Evolutionary conservation across 2,329 filamentous ascomycete species (phyloP).

Genomic region (Colletotrichum caudatum): DNA sequence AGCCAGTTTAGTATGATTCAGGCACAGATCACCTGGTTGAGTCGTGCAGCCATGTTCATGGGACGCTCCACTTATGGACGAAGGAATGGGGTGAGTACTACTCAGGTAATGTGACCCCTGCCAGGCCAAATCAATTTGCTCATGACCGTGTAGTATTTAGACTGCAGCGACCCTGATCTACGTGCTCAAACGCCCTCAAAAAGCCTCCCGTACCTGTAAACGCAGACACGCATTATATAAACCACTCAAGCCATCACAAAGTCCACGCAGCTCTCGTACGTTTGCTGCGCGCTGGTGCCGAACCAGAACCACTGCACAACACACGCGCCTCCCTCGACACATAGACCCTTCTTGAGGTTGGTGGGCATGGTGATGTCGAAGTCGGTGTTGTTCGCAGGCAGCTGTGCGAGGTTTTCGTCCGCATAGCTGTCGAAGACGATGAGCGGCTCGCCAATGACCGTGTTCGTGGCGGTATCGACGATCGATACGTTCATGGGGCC

Average conservation of each 20-base stretch:
- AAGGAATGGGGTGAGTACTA: too few relatives aligned
- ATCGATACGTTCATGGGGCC: slow-evolving; percentile 68
- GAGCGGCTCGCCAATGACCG: slow-evolving; percentile 63
- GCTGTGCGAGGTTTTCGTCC: slow-evolving; percentile 52
- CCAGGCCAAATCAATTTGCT: too few relatives aligned
- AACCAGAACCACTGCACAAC: slow-evolving; percentile 62
- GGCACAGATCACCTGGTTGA: background rate
- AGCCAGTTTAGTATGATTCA: too few relatives aligned
- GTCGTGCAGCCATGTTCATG: background rate
- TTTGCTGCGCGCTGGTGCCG: slow-evolving; percentile 52
- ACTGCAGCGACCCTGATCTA: slow-evolving; percentile 20
- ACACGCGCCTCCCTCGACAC: slow-evolving; percentile 49
- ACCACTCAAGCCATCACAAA: slow-evolving; percentile 44
- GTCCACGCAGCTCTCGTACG: slow-evolving; percentile 55
- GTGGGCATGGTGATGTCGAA: slow-evolving; percentile 57
- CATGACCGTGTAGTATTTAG: background rate
- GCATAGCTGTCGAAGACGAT: slow-evolving; percentile 69
- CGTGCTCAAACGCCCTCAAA: slow-evolving; percentile 6
- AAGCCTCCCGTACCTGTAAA: slow-evolving; percentile 3
- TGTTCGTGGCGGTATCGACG: slow-evolving; percentile 65
- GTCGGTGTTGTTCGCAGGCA: slow-evolving; percentile 57
- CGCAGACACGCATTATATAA: background rate
- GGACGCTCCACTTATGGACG: too few relatives aligned
- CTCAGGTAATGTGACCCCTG: background rate
- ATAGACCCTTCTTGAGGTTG: slow-evolving; percentile 46